Evolutionary conservation across 31 red algal genomes (phyloP).

Genomic region (Asparagopsis taxiformis): DNA sequence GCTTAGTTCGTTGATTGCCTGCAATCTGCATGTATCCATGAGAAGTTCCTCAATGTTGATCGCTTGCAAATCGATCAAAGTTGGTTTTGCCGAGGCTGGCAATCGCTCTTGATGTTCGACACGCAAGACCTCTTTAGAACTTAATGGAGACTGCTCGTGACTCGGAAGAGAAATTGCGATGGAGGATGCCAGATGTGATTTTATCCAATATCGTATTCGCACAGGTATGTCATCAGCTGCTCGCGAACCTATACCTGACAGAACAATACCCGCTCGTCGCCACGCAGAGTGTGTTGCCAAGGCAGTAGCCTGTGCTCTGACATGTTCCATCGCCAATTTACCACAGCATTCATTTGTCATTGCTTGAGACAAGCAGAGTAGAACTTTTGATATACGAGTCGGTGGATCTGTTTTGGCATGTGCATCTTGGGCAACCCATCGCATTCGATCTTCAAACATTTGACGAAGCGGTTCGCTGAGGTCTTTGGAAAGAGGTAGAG

Average conservation of each 20-base stretch:
- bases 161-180: slow-evolving; percentile 9
- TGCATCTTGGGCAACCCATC: slow-evolving; percentile 22
- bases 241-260: slow-evolving; percentile 35
- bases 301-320: slow-evolving; percentile 46
- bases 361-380: slow-evolving; percentile 27
- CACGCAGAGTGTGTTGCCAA: slow-evolving; percentile 9
- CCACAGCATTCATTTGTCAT: slow-evolving; percentile 62
- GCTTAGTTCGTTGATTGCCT: too few species aligned
- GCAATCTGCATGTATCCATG: slow-evolving; percentile 15
- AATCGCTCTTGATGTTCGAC: too few species aligned
- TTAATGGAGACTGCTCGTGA: too few species aligned
- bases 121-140: too few species aligned
- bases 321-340: slow-evolving; percentile 49
- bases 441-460: slow-evolving; percentile 70
- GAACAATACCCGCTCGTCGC: slow-evolving; percentile 8
- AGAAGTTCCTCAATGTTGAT: slow-evolving; percentile 11
- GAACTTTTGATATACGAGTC: slow-evolving; percentile 17
- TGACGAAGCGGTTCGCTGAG: slow-evolving; percentile 54
- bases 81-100: too few species aligned
- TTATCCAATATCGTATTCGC: slow-evolving; percentile 37
- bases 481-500: slow-evolving; percentile 24
- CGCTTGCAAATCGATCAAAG: too few species aligned
- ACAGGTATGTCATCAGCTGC: slow-evolving; percentile 17
- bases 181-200: slow-evolving; percentile 17
- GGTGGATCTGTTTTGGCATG: slow-evolving; percentile 5